phyloP scores from a whole-genome alignment of 2,329 filamentous ascomycete genomes.

The Hymenotorrendiella dingleyae region DNA sequence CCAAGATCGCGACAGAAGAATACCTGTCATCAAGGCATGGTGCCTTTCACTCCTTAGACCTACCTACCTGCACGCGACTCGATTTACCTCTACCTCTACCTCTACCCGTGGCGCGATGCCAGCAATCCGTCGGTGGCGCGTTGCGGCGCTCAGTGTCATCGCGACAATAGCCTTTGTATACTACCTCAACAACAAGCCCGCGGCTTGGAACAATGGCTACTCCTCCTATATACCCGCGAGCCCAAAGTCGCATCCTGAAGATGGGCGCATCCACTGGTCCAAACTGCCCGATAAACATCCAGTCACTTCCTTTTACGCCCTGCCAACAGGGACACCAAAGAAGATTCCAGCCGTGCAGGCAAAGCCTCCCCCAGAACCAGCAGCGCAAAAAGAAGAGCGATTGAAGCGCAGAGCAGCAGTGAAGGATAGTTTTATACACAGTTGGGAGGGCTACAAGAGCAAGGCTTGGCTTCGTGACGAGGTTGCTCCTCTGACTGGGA shows the following conservation, averaged over 20 bases:
- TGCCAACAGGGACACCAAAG: constrained; percentile 23
- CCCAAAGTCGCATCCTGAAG: constrained; percentile 37
- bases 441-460: constrained; percentile 78
- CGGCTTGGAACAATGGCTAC: constrained; percentile 19
- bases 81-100: too few species aligned
- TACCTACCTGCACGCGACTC: too few species aligned
- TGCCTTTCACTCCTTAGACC: too few species aligned
- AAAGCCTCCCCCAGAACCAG: constrained; percentile 17
- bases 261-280: constrained; percentile 46
- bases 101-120: constrained; percentile 12
- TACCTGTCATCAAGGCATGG: too few species aligned
- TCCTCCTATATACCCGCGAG: constrained; percentile 12
- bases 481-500: constrained; percentile 63
- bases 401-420: constrained; percentile 22
- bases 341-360: constrained; percentile 26
- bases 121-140: constrained; percentile 23
- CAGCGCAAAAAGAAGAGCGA: constrained; percentile 18
- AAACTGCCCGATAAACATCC: constrained; percentile 27
- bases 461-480: constrained; percentile 86
- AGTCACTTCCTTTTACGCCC: constrained; percentile 22
- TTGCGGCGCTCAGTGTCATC: constrained; percentile 16
- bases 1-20: too few species aligned
- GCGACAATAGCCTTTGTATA: constrained; percentile 22
- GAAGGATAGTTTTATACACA: constrained; percentile 28
- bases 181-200: constrained; percentile 19